Percentiles rank a stretch among this genome's conserved stretches.
Conservation (phyloP, 2,329 filamentous ascomycete genomes). For the Nannizzia gypsea region DNA sequence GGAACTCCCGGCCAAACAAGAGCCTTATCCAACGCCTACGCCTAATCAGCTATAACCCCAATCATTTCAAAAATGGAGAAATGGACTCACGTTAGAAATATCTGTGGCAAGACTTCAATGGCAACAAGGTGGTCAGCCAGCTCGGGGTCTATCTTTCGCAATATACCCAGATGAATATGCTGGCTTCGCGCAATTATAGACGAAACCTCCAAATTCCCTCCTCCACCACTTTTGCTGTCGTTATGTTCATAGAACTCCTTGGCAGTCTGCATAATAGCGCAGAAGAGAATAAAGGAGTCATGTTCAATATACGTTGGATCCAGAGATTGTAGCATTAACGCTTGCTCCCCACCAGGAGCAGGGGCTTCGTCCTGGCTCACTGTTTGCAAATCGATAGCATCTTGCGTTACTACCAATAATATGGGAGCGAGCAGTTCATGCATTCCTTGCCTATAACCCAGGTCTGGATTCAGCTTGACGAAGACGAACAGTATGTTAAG, state of each 20-base stretch:
- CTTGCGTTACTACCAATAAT: conserved; percentile 68
- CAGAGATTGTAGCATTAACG: conserved; percentile 52
- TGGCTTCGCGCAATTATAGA: conserved; percentile 77
- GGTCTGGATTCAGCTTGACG: conserved; percentile 77
- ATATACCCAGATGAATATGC: conserved; percentile 70
- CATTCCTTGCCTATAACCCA: conserved; percentile 97
- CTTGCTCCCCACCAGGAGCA: conserved; percentile 29
- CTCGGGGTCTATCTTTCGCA: conserved; percentile 71
- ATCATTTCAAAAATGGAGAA: neutral
- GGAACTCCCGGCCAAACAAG: conserved; percentile 84
- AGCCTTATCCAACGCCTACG: conserved; percentile 80
- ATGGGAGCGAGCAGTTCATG: conserved; percentile 89
- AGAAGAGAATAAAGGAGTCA: conserved; percentile 78
- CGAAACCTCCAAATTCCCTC: conserved; percentile 39
- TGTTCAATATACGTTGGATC: conserved; percentile 71
- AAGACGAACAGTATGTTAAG: conserved; percentile 87
- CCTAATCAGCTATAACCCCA: conserved; percentile 4
- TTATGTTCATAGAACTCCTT: conserved; percentile 76
- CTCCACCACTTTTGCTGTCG: conserved; percentile 26
- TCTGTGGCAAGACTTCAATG: conserved; percentile 87
- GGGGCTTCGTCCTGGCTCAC: conserved; percentile 22
- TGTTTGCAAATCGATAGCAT: conserved; percentile 53
- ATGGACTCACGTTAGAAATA: conserved; percentile 73
- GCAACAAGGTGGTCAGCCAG: conserved; percentile 66
- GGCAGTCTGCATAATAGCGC: conserved; percentile 73